phyloP scores from a whole-genome alignment of 2,329 filamentous ascomycete species.

The Cladosporium sp. region DNA sequence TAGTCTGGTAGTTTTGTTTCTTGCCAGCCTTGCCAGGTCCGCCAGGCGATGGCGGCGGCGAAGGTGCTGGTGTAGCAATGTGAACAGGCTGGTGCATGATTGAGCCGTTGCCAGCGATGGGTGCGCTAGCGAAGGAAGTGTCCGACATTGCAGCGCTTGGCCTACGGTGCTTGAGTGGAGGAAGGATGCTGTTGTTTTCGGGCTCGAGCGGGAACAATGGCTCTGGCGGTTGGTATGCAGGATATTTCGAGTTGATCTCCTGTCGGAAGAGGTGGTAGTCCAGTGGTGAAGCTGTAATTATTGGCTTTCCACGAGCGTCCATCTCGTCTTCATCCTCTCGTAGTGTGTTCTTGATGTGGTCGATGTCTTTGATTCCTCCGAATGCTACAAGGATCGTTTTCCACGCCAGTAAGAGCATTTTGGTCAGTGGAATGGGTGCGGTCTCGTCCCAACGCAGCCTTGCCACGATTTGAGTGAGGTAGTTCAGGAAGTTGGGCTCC shows the following conservation, averaged over 20 bases:
- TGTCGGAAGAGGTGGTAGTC: slow-evolving; percentile 97
- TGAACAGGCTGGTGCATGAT: slow-evolving; percentile 96
- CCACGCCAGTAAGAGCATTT: slow-evolving; percentile 75
- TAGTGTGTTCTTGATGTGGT: slow-evolving; percentile 71
- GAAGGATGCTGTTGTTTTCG: slow-evolving; percentile 87
- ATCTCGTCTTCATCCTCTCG: slow-evolving; percentile 61
- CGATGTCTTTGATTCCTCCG: slow-evolving; percentile 74
- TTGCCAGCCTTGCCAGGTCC: slow-evolving; percentile 86
- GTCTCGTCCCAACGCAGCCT: slow-evolving; percentile 59
- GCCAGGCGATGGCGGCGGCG: slow-evolving; percentile 87
- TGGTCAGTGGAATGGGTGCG: slow-evolving; percentile 59
- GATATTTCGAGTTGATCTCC: slow-evolving; percentile 97
- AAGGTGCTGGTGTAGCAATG: slow-evolving; percentile 96
- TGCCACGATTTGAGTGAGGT: slow-evolving; percentile 64
- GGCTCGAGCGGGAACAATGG: slow-evolving; percentile 82
- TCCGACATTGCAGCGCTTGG: slow-evolving; percentile 40
- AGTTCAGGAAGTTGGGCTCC: slow-evolving; percentile 67
- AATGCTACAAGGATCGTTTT: slow-evolving; percentile 86
- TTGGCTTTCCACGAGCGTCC: slow-evolving; percentile 65
- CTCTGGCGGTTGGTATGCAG: slow-evolving; percentile 87
- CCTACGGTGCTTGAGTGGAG: slow-evolving; percentile 76
- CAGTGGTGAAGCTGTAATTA: slow-evolving; percentile 88
- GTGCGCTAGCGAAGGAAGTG: slow-evolving; percentile 49
- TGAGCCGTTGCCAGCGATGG: slow-evolving; percentile 58
- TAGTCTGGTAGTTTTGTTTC: slow-evolving; percentile 99